Evolutionary conservation across 169 alveolate species (phyloP).

Genomic region (Eimeria acervulina): DNA sequence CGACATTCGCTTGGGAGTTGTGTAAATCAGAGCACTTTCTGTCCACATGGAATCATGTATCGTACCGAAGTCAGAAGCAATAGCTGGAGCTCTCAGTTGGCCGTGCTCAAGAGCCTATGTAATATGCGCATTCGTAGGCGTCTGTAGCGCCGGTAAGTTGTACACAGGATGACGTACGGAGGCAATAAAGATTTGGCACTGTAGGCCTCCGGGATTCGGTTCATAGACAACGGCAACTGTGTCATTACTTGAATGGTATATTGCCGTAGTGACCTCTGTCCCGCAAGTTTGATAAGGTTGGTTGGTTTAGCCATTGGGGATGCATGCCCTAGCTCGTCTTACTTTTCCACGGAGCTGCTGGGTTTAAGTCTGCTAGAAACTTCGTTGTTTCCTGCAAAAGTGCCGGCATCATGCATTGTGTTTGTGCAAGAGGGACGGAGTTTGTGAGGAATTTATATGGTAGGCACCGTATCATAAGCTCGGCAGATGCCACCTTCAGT

Average conservation of each 20-base stretch:
- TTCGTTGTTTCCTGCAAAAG: constrained; percentile 36
- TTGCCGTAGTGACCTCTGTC: constrained; percentile 82
- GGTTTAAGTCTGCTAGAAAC: constrained; percentile 72
- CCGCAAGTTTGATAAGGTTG: not conserved
- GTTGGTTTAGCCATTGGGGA: not conserved
- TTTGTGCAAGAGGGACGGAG: not conserved
- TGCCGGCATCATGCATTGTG: not conserved
- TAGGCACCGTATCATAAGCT: constrained; percentile 75
- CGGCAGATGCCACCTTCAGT: constrained; percentile 83
- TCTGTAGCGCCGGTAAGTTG: not conserved
- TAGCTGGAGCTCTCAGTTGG: constrained; percentile 54
- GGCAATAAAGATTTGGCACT: constrained; percentile 68
- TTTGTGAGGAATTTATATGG: not conserved
- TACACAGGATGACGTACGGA: constrained; percentile 7
- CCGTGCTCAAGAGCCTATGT: constrained; percentile 73
- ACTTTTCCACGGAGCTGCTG: constrained; percentile 81
- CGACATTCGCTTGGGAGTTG: constrained; percentile 53
- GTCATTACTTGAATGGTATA: constrained; percentile 67
- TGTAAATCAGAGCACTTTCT: not conserved
- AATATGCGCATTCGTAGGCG: not conserved
- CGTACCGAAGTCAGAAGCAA: constrained; percentile 66
- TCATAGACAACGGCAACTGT: constrained; percentile 80
- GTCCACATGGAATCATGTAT: not conserved
- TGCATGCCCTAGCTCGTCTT: not conserved
- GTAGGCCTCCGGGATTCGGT: constrained; percentile 82